phyloP scores from a whole-genome alignment of 2,329 filamentous ascomycete genomes.

The Dactylonectria estremocensis region DNA sequence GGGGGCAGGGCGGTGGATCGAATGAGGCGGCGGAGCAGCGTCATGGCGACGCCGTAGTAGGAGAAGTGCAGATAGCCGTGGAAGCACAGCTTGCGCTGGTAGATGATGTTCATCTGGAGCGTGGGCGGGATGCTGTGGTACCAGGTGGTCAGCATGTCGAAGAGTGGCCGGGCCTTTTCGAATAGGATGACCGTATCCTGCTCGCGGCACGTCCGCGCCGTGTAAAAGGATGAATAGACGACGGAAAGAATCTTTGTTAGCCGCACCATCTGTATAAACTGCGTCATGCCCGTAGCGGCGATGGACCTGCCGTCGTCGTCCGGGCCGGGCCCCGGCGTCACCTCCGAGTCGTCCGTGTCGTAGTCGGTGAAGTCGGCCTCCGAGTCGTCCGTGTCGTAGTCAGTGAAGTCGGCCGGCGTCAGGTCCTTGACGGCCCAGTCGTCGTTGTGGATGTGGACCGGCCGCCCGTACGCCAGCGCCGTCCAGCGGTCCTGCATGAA shows the following conservation, averaged over 20 bases:
- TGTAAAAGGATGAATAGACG: slow-evolving; percentile 63
- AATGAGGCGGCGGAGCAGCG: slow-evolving; percentile 62
- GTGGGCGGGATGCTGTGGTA: slow-evolving; percentile 60
- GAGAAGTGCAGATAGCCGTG: slow-evolving; percentile 61
- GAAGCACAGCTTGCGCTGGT: slow-evolving; percentile 59
- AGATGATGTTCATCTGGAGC: slow-evolving; percentile 60
- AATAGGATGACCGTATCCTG: slow-evolving; percentile 56
- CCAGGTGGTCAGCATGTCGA: slow-evolving; percentile 64
- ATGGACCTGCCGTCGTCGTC: slow-evolving; percentile 52
- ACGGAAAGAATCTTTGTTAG: slow-evolving; percentile 63
- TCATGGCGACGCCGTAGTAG: slow-evolving; percentile 63
- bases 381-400: too few relatives aligned
- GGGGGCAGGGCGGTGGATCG: slow-evolving; percentile 51
- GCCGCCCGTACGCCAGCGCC: slow-evolving; percentile 49
- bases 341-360: slow-evolving; percentile 35
- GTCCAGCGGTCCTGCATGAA: slow-evolving; percentile 75
- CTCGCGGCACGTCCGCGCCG: slow-evolving; percentile 47
- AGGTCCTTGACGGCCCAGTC: slow-evolving; percentile 50
- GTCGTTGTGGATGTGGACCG: slow-evolving; percentile 51
- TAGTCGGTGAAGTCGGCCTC: slow-evolving; percentile 55
- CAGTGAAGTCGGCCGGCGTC: slow-evolving; percentile 49
- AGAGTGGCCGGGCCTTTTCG: slow-evolving; percentile 64
- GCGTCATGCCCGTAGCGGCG: slow-evolving; percentile 55
- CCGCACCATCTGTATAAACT: slow-evolving; percentile 63
- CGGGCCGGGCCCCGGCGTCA: slow-evolving; percentile 30